Percentiles rank a stretch among this genome's conserved stretches.
Conservation (phyloP, 163 green algal species). For the Scenedesmus sp. region DNA sequence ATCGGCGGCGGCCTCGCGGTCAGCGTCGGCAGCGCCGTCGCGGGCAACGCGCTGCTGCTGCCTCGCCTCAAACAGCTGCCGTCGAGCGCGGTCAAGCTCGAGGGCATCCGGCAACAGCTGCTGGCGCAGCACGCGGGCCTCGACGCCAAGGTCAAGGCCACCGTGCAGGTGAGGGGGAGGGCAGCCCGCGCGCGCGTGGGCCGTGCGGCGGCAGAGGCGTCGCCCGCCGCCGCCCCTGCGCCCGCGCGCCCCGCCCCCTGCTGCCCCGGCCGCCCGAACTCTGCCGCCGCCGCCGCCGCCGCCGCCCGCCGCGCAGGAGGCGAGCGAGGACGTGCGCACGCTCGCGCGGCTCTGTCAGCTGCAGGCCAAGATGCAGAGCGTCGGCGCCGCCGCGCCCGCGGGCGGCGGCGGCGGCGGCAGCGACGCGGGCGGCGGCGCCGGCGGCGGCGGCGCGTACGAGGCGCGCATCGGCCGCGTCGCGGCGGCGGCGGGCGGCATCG, state of each 20-base stretch:
- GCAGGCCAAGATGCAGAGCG: conserved; percentile 81
- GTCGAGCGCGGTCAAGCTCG: conserved; percentile 58
- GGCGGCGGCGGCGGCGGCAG: no score
- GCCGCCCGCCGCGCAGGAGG: conserved; percentile 45
- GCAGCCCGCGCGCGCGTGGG: not conserved
- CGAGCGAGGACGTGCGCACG: conserved; percentile 73
- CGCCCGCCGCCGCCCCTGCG: no score
- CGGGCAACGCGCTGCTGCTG: conserved; percentile 70
- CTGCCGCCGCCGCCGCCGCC: conserved; percentile 3
- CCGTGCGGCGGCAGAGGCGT: not conserved
- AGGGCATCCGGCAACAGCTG: conserved; percentile 81
- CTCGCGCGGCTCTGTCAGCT: conserved; percentile 88
- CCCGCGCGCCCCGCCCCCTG: not conserved
- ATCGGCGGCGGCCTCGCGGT: conserved; percentile 53
- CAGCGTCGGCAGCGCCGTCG: conserved; percentile 46
- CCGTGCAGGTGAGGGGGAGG: conserved; percentile 22
- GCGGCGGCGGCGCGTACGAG: conserved; percentile 53
- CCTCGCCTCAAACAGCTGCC: conserved; percentile 86
- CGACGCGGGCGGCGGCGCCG: no score
- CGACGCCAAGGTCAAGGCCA: conserved; percentile 45
- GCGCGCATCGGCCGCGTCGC: conserved; percentile 74
- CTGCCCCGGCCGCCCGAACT: not conserved
- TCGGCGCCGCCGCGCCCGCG: no score
- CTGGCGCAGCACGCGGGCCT: conserved; percentile 74
- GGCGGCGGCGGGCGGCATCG: conserved; percentile 61